phyloP scores from a whole-genome alignment of 345 rosid genomes.

The Zanthoxylum bungeanum region DNA sequence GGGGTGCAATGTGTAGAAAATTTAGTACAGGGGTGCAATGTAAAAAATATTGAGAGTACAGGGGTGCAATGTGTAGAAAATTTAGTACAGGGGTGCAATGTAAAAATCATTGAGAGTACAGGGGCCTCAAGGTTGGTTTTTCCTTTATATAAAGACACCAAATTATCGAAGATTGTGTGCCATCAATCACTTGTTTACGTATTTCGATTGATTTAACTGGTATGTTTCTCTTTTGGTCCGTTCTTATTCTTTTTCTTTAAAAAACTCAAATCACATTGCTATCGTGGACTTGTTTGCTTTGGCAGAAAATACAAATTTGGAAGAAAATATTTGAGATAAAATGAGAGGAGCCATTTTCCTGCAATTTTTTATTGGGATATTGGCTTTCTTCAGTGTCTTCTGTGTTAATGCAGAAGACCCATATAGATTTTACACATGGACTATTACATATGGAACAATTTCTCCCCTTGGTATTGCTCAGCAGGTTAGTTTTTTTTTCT shows the following conservation, averaged over 20 bases:
- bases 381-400: conserved; percentile 27
- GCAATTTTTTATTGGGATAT: conserved; percentile 26
- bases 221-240: background rate
- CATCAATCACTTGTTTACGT: background rate
- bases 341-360: conserved; percentile 32
- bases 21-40: no score
- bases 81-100: no score
- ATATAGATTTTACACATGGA: conserved; percentile 59
- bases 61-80: no score
- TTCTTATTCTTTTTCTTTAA: background rate
- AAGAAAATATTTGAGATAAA: conserved; percentile 6
- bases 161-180: background rate
- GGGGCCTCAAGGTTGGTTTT: no score
- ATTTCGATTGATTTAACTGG: background rate
- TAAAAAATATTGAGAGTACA: no score
- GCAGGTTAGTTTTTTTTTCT: conserved; percentile 20
- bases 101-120: no score
- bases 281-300: no score
- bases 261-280: no score
- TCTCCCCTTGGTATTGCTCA: conserved; percentile 48
- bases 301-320: conserved; percentile 16
- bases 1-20: no score
- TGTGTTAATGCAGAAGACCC: conserved; percentile 54
- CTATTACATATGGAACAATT: conserved; percentile 55
- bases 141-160: background rate